Base-by-base conservation (phyloP, 2,329 filamentous ascomycete species). In the Ascochyta koolunga region DNA sequence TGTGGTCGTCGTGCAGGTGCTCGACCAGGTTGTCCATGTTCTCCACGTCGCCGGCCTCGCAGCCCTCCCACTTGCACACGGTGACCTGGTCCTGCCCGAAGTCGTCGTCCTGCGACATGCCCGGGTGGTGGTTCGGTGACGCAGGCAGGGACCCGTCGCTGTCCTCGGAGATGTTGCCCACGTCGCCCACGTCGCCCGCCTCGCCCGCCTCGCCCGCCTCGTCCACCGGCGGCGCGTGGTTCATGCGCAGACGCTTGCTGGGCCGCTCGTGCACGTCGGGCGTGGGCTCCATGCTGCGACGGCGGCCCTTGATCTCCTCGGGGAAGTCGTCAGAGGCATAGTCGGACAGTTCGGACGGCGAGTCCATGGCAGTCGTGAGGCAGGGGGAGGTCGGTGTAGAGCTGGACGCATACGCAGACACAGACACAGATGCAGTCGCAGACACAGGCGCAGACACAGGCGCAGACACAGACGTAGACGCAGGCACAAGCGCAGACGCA, bases 1-100 rank as follows among this genome's bases (percentile, higher is more conserved):
- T 96, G 76, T 99, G 95, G 54, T 93, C 91, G 69, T 92, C 89
- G 76, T 98, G 93, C 36, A 82, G 76, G 64, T 82, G 80, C 54
- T 77, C 71, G 45, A 82, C 80, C 38, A 82, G 70, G 22, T 78
- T 77, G 59, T 82, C 80, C 73, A 82, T 82, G 62, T 82, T 82
- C 27, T 75, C 72, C 25, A 80, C 66, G 39, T 78, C 74, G 33
- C 79, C 79, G 16, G 74, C 78, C n/a, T 75, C 67, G 64, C 80
- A 82, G 52, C 79, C 80, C 25, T 79, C 76, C 80, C 80, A 82
- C 37, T 80, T 77, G 67, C 80, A 82, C 22, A 75, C 68, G 3
- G 76, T 80, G 37, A 79, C 71, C 54, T 79, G 77, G 48, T 82
- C 79, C 48, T 75, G 70, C 42, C 70, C 71, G 33, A 69, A 73